Conservation (phyloP, 2,329 filamentous ascomycete species). For the Bipolaris victoriae region DNA sequence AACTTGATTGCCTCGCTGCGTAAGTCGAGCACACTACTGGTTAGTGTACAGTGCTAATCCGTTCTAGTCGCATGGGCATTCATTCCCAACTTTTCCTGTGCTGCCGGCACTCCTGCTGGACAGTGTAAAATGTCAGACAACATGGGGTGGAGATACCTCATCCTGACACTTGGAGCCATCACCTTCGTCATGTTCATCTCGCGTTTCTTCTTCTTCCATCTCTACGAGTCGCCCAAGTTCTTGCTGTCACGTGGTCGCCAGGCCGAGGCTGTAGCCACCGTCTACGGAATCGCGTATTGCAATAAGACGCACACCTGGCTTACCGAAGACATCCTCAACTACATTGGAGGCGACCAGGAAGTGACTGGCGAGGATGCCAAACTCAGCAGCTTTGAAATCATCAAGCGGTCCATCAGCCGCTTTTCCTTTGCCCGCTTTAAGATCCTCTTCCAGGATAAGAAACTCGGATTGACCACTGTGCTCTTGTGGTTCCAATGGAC, state of each 20-base stretch:
- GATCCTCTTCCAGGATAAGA: slow-evolving; percentile 64
- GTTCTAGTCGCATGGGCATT: slow-evolving; percentile 72
- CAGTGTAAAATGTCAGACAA: slow-evolving; percentile 61
- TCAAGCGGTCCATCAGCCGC: slow-evolving; percentile 65
- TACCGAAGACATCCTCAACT: slow-evolving; percentile 69
- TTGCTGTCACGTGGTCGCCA: slow-evolving; percentile 78
- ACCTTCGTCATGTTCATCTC: slow-evolving; percentile 79
- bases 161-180: slow-evolving; percentile 71
- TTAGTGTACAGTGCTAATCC: slow-evolving; percentile 12
- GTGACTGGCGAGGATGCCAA: slow-evolving; percentile 45
- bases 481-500: slow-evolving; percentile 81
- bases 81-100: slow-evolving; percentile 69
- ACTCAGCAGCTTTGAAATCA: slow-evolving; percentile 55
- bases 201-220: slow-evolving; percentile 79
- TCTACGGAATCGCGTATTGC: slow-evolving; percentile 77
- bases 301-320: slow-evolving; percentile 64
- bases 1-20: slow-evolving; percentile 67
- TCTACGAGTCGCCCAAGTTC: slow-evolving; percentile 87
- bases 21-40: not conserved
- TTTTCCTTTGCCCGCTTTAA: slow-evolving; percentile 72
- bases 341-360: slow-evolving; percentile 58
- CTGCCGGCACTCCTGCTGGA: slow-evolving; percentile 16
- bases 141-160: slow-evolving; percentile 76
- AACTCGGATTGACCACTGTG: slow-evolving; percentile 56
- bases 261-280: slow-evolving; percentile 76